phyloP scores from a whole-genome alignment of 805 yeast genomes.

The Saturnispora saitoi region DNA sequence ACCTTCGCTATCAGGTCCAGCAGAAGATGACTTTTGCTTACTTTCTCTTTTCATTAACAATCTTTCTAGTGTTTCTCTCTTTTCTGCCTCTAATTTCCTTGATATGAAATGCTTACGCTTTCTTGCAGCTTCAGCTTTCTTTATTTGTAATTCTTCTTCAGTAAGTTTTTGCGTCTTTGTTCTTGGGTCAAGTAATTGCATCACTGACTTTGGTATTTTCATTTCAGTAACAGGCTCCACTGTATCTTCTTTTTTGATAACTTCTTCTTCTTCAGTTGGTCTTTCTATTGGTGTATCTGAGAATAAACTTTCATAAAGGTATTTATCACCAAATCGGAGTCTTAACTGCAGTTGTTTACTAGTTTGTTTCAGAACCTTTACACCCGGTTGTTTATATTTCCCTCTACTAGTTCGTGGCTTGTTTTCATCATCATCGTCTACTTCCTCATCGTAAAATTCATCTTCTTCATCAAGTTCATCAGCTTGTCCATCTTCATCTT shows the following conservation, averaged over 20 bases:
- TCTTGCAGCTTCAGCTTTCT: slow-evolving; percentile 82
- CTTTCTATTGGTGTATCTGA: neutral
- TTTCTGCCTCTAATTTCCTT: slow-evolving; percentile 82
- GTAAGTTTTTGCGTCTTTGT: slow-evolving; percentile 51
- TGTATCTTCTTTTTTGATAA: neutral
- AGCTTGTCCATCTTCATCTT: slow-evolving; percentile 9
- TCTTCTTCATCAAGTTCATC: slow-evolving; percentile 14
- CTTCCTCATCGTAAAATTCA: slow-evolving; percentile 5
- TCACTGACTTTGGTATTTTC: slow-evolving; percentile 21
- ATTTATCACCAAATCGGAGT: slow-evolving; percentile 6
- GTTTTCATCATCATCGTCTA: slow-evolving; percentile 7
- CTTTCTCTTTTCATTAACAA: slow-evolving; percentile 37
- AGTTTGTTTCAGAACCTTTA: slow-evolving; percentile 2
- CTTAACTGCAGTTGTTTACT: neutral
- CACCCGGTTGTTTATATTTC: slow-evolving; percentile 17
- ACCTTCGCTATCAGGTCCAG: slow-evolving; percentile 4
- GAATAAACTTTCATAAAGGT: neutral
- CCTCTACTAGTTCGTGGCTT: slow-evolving; percentile 14
- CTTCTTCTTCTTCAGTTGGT: neutral
- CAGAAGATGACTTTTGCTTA: slow-evolving; percentile 16
- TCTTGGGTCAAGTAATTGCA: slow-evolving; percentile 33
- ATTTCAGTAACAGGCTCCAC: slow-evolving; percentile 18
- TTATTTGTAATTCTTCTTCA: slow-evolving; percentile 74
- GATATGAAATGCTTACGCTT: slow-evolving; percentile 79
- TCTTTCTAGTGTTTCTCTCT: slow-evolving; percentile 83